Base-by-base conservation (phyloP, 1,284 basidiomycete genomes). In the Ceratobasidium sp. region DNA sequence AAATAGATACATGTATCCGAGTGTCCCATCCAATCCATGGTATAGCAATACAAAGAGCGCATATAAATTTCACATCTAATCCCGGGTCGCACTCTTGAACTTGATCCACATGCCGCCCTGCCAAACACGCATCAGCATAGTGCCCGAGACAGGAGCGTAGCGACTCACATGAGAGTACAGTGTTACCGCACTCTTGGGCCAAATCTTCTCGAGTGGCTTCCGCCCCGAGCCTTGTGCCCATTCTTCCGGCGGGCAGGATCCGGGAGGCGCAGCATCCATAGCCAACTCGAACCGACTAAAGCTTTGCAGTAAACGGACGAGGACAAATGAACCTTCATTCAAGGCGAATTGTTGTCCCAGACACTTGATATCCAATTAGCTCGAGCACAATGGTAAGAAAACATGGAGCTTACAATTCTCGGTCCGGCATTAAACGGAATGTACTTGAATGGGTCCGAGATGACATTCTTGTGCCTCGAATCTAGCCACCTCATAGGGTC, bases 401-500 rank as follows among this genome's bases (percentile, higher is more conserved):
- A 15, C 15, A 20, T 29, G 1, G 10, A 17, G 45, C 71, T 43
- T 25, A 72, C 72, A 6, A 73, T 72, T 32, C 72, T 70, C 12
- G 50, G 71, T 10, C 71, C 71, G 27, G 71, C 70, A 45, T 69
- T 69, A 57, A 72, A 72, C 6, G 71, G 71, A 15, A 72, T 65
- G 32, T 69, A 72, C 47, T 50, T 69, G 45, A 72, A 74, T 17
- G 70, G 69, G 50, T 72, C 72, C 6, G 71, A 50, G 31, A 58
- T 55, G n/a, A 71, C 38, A 12, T 54, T 57, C 70, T 81, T 80
- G 20, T 76, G 75, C 10, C 77, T 73, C 13, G 78, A 76, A 45
- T 78, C 78, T n/a, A 86, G 73, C 83, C 84, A 86, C 55, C 85
- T 77, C 52, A 84, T 81, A 1, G 85, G 85, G 69, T 84, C 83